phyloP scores from a whole-genome alignment of 179 eudicot species.

The Carnegiea gigantea region DNA sequence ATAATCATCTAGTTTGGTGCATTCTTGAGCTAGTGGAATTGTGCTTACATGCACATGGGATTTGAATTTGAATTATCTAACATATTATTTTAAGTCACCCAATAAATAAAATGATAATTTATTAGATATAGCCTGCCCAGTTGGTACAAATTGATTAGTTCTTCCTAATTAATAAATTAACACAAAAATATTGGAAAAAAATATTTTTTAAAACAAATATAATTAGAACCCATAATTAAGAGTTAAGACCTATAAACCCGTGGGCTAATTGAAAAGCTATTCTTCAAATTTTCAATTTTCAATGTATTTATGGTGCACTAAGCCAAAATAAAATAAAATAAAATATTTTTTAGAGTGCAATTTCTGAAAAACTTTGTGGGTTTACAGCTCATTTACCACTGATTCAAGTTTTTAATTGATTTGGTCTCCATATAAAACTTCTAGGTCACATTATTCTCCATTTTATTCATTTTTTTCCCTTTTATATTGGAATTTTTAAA shows the following conservation, averaged over 20 bases:
- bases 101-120: neutral
- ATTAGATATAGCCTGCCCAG: slow-evolving; percentile 11
- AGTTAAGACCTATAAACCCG: slow-evolving; percentile 16
- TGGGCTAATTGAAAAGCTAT: slow-evolving; percentile 15
- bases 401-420: slow-evolving; percentile 18
- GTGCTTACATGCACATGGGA: slow-evolving; percentile 22
- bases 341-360: neutral
- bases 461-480: neutral
- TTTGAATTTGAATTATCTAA: slow-evolving; percentile 20
- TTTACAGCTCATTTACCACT: slow-evolving; percentile 17
- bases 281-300: neutral
- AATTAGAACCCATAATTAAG: slow-evolving; percentile 6
- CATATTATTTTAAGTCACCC: slow-evolving; percentile 14
- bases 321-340: neutral
- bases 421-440: slow-evolving; percentile 23
- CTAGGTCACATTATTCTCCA: slow-evolving; percentile 7
- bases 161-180: neutral
- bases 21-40: slow-evolving; percentile 15
- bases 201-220: neutral
- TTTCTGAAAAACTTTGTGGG: neutral
- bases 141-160: neutral
- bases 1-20: neutral
- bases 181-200: neutral
- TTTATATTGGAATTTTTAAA: too few relatives aligned
- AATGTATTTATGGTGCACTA: neutral